phyloP scores from a whole-genome alignment of 2,329 filamentous ascomycete genomes.

The Helotiales sp. region DNA sequence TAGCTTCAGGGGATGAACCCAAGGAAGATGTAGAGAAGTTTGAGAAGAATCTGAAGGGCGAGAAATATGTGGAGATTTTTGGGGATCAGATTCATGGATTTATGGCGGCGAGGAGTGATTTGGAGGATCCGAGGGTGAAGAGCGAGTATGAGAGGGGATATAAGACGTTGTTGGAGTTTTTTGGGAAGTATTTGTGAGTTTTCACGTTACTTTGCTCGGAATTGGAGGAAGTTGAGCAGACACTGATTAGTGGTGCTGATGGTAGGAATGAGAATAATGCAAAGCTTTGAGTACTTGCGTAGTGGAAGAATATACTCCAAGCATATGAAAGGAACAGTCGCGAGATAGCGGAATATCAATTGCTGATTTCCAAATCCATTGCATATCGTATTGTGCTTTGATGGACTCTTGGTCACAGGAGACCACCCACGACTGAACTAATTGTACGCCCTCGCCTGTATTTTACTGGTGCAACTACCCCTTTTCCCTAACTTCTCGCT shows the following conservation, averaged over 20 bases:
- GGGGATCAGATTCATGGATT: slow-evolving; percentile 55
- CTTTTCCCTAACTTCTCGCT: not conserved
- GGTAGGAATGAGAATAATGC: not conserved
- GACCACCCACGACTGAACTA: not conserved
- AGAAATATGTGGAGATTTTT: slow-evolving; percentile 50
- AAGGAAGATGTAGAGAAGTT: slow-evolving; percentile 45
- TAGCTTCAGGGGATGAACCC: slow-evolving; percentile 67
- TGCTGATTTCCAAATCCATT: not conserved
- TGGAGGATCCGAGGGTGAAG: slow-evolving; percentile 45
- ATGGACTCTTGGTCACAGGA: no score
- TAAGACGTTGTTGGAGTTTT: slow-evolving; percentile 44
- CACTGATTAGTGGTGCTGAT: slow-evolving; percentile 2
- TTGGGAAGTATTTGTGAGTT: slow-evolving; percentile 41
- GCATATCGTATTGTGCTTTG: no score
- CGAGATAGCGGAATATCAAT: not conserved
- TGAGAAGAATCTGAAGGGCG: slow-evolving; percentile 42
- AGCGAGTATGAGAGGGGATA: slow-evolving; percentile 52
- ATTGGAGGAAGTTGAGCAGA: not conserved
- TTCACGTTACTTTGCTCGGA: not conserved
- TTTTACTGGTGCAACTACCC: not conserved
- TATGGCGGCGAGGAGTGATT: slow-evolving; percentile 54
- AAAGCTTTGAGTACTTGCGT: slow-evolving; percentile 4
- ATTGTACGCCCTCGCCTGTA: not conserved
- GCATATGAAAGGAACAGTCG: not conserved
- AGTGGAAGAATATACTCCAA: not conserved